Percentiles rank a stretch among this genome's conserved stretches.
Conservation (phyloP, 768 basidiomycete species). For the Russula sp. region DNA sequence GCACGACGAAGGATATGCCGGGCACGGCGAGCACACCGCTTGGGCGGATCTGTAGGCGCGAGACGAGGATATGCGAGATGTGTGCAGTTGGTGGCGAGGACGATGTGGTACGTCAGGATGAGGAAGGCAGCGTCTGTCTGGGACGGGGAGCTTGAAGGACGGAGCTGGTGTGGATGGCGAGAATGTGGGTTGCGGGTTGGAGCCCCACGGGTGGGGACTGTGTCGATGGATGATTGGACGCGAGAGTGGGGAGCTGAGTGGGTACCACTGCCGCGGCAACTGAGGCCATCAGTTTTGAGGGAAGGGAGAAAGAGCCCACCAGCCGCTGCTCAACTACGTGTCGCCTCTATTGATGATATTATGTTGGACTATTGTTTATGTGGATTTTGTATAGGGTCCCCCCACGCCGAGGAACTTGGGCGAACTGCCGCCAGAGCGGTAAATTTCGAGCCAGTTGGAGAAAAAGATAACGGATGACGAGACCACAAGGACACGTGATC, state of each 20-base stretch:
- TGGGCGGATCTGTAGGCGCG: constrained; percentile 21
- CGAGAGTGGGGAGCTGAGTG: constrained; percentile 17
- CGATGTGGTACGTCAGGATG: constrained; percentile 55
- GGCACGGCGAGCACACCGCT: constrained; percentile 38
- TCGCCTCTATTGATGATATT: no score
- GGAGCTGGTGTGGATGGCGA: constrained; percentile 37
- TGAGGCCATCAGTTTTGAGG: no score
- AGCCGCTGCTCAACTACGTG: no score
- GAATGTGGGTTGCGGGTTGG: constrained; percentile 18
- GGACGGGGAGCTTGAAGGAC: constrained; percentile 28
- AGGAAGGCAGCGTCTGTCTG: constrained; percentile 38
- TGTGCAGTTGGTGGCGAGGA: constrained; percentile 53
- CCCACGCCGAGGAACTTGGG: no score
- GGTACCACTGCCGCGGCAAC: constrained; percentile 13
- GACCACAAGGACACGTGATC: no score
- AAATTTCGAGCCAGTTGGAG: no score
- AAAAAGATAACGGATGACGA: no score
- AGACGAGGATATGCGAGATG: constrained; percentile 42
- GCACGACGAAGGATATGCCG: constrained; percentile 63
- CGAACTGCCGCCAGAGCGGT: no score
- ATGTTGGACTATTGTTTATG: no score
- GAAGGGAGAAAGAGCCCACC: no score
- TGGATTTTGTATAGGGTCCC: no score
- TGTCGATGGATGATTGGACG: constrained; percentile 16
- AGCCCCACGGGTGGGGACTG: constrained; percentile 6